These are phyloP conservation scores for Calycina herbarum DNA, from an alignment of 2,329 filamentous ascomycete species.

Conservation along the genomic window DNA sequence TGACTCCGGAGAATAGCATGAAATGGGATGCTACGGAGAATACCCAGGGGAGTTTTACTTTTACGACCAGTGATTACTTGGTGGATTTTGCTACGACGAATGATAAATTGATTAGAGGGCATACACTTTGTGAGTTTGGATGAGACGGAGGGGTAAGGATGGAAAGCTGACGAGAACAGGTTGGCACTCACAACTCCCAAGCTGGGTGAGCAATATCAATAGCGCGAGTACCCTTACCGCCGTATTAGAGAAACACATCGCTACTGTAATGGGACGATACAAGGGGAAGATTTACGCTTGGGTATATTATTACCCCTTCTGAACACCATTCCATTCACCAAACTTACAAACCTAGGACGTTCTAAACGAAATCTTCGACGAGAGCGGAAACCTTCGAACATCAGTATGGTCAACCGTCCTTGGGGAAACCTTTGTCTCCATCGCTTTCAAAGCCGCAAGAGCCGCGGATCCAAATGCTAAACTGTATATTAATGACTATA, in stretches of 20 bases:
- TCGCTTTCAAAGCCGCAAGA: conserved; percentile 69
- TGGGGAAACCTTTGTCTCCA: conserved; percentile 67
- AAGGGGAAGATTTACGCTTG: conserved; percentile 63
- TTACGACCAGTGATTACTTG: conserved; percentile 56
- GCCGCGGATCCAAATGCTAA: conserved; percentile 65
- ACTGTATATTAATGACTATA: conserved; percentile 76
- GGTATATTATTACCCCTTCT: conserved; percentile 25
- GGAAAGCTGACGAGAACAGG: conserved; percentile 55
- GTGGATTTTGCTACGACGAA: conserved; percentile 58
- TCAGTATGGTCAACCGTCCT: conserved; percentile 68
- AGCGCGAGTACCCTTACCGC: conserved; percentile 52
- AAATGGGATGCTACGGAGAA: conserved; percentile 63
- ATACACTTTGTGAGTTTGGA: conserved; percentile 68
- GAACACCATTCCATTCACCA: conserved; percentile 31
- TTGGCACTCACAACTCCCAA: conserved; percentile 61
- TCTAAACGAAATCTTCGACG: conserved; percentile 63
- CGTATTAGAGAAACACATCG: conserved; percentile 61
- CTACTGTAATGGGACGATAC: conserved; percentile 55
- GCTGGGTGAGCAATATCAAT: conserved; percentile 58
- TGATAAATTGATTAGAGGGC: conserved; percentile 60
- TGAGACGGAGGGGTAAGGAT: conserved; percentile 59
- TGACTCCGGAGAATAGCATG: conserved; percentile 70
- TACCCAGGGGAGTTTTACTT: conserved; percentile 54
- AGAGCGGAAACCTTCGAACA: conserved; percentile 47
- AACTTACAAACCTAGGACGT: conserved; percentile 63